These are phyloP conservation scores for Psilocybe sp. DNA, from an alignment of 768 basidiomycete genomes.

Conservation along the genomic window DNA sequence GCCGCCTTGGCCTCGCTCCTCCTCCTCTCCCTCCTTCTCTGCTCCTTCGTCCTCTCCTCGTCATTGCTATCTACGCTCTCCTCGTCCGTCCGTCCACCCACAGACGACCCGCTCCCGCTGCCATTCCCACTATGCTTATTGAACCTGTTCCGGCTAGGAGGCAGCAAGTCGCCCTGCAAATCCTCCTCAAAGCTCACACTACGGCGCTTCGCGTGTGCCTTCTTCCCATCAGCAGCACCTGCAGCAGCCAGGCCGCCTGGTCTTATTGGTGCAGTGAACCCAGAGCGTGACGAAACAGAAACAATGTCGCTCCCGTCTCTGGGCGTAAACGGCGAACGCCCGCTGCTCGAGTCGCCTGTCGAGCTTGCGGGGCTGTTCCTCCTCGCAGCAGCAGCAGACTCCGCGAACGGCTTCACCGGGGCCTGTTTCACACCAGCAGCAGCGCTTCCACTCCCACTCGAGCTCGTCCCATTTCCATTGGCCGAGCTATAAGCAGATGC, in stretches of 20 bases:
- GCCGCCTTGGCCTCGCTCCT: constrained; percentile 83
- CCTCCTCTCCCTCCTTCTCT: constrained; percentile 67
- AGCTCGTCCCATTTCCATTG: too few species aligned
- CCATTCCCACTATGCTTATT: neutral
- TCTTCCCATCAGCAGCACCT: constrained; percentile 16
- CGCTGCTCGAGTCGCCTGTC: constrained; percentile 81
- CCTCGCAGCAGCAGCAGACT: constrained; percentile 7
- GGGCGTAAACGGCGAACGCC: constrained; percentile 72
- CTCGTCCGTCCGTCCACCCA: constrained; percentile 25
- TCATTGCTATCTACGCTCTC: constrained; percentile 40
- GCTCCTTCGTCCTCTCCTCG: constrained; percentile 37
- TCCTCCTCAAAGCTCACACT: constrained; percentile 74
- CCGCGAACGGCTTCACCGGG: constrained; percentile 57
- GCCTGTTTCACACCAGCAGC: neutral
- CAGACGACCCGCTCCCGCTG: constrained; percentile 13
- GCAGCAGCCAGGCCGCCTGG: constrained; percentile 7
- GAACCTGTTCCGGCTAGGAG: constrained; percentile 17
- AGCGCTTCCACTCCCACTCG: too few species aligned
- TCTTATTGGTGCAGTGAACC: constrained; percentile 16
- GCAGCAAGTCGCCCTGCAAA: constrained; percentile 13
- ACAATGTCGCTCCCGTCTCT: constrained; percentile 69
- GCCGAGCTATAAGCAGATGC: too few species aligned
- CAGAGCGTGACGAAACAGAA: too few species aligned
- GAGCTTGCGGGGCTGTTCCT: constrained; percentile 80
- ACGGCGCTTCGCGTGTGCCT: constrained; percentile 38